phyloP scores from a whole-genome alignment of 148 eudicot species.

The Dysphania ambrosioides region DNA sequence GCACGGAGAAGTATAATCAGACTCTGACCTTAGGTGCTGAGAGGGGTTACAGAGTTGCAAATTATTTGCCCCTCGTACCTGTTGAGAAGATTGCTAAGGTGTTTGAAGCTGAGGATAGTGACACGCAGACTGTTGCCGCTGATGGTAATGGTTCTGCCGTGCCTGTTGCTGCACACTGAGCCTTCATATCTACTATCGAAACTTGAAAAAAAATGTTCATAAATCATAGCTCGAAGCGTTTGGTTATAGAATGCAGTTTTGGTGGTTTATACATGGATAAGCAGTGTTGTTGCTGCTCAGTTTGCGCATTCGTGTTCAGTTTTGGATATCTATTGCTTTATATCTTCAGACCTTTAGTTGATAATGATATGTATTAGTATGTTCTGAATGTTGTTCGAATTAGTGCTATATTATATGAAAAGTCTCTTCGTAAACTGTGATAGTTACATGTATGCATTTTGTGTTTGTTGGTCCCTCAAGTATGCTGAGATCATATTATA shows the following conservation, averaged over 20 bases:
- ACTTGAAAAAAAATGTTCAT: not conserved
- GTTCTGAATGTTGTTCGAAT: not conserved
- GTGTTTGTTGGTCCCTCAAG: too few species aligned
- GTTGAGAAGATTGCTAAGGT: constrained; percentile 76
- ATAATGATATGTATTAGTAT: constrained; percentile 7
- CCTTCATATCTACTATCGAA: not conserved
- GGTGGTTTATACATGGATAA: constrained; percentile 7
- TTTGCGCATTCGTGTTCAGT: constrained; percentile 5
- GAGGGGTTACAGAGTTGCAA: constrained; percentile 74
- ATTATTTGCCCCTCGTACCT: constrained; percentile 81
- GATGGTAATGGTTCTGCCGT: constrained; percentile 10
- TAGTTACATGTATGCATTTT: too few species aligned
- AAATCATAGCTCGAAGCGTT: not conserved
- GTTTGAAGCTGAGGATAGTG: constrained; percentile 31
- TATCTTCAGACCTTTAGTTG: not conserved
- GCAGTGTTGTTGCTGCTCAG: not conserved
- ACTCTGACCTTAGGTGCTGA: constrained; percentile 59
- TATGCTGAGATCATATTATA: too few species aligned
- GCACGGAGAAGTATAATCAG: constrained; percentile 73
- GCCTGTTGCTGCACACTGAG: constrained; percentile 25
- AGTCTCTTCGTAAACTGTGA: too few species aligned
- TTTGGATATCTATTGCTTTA: constrained; percentile 1
- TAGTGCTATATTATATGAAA: not conserved
- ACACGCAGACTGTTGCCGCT: constrained; percentile 16
- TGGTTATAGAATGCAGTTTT: constrained; percentile 26